Conservation (phyloP, 495 filamentous ascomycete species). For the Penicillium waksmanii region DNA sequence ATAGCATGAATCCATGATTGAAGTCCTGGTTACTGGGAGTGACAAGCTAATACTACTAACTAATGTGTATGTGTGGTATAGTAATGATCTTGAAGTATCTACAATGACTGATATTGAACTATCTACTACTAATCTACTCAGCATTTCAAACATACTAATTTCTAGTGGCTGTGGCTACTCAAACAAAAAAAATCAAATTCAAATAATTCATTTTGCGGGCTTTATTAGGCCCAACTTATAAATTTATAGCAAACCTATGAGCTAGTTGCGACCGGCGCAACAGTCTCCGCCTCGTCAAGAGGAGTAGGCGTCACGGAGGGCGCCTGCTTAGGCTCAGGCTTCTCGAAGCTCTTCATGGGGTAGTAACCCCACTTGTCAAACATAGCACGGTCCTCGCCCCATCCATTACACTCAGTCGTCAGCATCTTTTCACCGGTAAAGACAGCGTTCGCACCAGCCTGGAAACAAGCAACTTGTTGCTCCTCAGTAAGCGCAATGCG, state of each 20-base stretch:
- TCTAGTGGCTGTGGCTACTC: too few species aligned
- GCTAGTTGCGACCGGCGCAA: slow-evolving; percentile 35
- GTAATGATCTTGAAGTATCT: too few species aligned
- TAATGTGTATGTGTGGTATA: not conserved
- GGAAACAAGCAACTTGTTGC: slow-evolving; percentile 81
- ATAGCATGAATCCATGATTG: not conserved
- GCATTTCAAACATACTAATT: too few species aligned
- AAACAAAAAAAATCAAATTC: too few species aligned
- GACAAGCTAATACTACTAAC: not conserved
- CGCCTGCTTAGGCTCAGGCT: slow-evolving; percentile 17
- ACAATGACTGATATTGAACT: too few species aligned
- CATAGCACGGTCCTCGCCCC: slow-evolving; percentile 81
- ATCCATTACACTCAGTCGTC: slow-evolving; percentile 84
- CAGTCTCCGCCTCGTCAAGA: slow-evolving; percentile 20
- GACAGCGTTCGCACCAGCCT: slow-evolving; percentile 84
- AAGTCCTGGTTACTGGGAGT: not conserved
- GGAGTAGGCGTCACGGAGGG: slow-evolving; percentile 13
- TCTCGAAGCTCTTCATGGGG: slow-evolving; percentile 66
- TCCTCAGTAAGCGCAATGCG: slow-evolving; percentile 77
- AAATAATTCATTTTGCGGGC: not conserved
- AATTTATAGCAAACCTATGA: slow-evolving; percentile 14
- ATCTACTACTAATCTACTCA: too few species aligned
- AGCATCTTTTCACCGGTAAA: slow-evolving; percentile 94
- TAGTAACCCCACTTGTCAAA: slow-evolving; percentile 77
- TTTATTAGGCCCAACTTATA: not conserved